Conservation (phyloP, 2,329 filamentous ascomycete genomes). For the Nigrospora sphaerica region DNA sequence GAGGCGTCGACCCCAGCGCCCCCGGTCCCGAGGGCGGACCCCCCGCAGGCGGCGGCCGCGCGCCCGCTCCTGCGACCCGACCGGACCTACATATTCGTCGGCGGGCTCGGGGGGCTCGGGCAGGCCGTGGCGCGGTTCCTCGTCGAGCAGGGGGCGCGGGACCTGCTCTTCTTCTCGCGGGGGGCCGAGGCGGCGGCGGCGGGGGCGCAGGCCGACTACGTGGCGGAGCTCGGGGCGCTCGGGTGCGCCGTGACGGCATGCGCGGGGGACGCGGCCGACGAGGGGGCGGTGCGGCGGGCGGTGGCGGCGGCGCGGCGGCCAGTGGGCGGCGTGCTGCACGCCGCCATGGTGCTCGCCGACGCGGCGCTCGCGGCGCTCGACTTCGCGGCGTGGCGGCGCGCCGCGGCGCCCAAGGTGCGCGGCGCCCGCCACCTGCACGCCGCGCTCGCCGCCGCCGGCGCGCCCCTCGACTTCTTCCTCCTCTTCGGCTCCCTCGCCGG, state of each 20-base stretch:
- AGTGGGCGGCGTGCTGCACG: neutral
- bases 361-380: neutral
- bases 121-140: neutral
- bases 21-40: no score
- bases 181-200: neutral
- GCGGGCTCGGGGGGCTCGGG: neutral
- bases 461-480: neutral
- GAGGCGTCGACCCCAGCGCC: no score
- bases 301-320: neutral
- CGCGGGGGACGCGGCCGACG: neutral
- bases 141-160: neutral
- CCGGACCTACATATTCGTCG: neutral
- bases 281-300: neutral
- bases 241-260: neutral
- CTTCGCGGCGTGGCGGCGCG: neutral
- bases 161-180: neutral
- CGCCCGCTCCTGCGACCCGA: neutral
- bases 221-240: neutral
- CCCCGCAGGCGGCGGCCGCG: no score
- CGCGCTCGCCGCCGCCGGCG: neutral
- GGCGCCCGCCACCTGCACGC: neutral
- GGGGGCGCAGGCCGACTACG: neutral
- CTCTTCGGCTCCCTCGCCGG: neutral
- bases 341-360: neutral
- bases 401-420: neutral